Evolutionary conservation across 768 basidiomycete species (phyloP).

Genomic region (Pleurotus citrinopileatus): DNA sequence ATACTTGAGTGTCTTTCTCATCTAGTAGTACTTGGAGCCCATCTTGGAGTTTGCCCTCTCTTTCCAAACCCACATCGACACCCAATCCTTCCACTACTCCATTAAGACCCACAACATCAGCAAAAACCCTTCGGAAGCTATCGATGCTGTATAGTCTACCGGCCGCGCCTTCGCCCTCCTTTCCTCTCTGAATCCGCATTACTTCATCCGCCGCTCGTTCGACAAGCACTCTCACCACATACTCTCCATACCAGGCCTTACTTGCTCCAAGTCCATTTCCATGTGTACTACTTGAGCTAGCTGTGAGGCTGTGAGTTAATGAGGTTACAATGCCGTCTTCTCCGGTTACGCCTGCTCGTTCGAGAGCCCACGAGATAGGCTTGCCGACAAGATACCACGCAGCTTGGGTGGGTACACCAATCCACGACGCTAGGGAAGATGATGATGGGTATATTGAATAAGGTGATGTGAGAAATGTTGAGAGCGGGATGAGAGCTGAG

Average conservation of each 20-base stretch:
- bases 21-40: conserved; percentile 33
- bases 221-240: conserved; percentile 63
- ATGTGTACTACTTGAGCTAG: conserved; percentile 15
- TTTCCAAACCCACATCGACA: not conserved
- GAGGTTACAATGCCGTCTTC: conserved; percentile 44
- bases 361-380: conserved; percentile 86
- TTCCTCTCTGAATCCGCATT: conserved; percentile 38
- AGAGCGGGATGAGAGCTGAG: conserved; percentile 42
- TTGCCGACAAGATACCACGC: conserved; percentile 70
- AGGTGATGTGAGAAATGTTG: conserved; percentile 52
- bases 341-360: conserved; percentile 70
- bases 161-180: conserved; percentile 40
- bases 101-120: conserved; percentile 29
- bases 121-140: conserved; percentile 61
- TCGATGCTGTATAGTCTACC: conserved; percentile 62
- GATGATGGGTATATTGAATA: conserved; percentile 67
- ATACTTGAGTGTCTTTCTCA: conserved; percentile 61
- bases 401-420: conserved; percentile 55
- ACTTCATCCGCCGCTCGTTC: conserved; percentile 66
- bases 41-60: conserved; percentile 12
- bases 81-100: not conserved
- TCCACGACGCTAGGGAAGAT: conserved; percentile 29
- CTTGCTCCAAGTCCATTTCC: not conserved
- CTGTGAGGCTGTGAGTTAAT: conserved; percentile 19
- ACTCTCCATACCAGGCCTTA: conserved; percentile 64